Base-by-base conservation (phyloP, 192 early-diverging fungal genomes). In the Allomyces javanicus region DNA sequence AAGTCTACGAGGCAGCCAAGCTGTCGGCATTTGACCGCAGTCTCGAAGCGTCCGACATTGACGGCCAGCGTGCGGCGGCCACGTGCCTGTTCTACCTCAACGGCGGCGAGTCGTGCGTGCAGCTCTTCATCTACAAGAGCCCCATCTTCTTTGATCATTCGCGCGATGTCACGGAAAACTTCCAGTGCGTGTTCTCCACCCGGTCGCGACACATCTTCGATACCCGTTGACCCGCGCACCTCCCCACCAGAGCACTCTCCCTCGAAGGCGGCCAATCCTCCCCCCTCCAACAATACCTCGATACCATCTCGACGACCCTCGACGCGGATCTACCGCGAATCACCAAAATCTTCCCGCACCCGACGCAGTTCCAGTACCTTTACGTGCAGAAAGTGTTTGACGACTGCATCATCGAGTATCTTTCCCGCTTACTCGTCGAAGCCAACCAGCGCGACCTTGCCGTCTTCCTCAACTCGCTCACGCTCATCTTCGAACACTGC, bases 61-160 rank as follows among this genome's bases (percentile, higher is more conserved):
- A 44, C 25, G 33, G 65, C 80, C 77, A 73, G 78, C 66, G 88
- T 85, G 68, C 21, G 17, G 17, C 21, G 12, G 88, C 88, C 4
- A 67, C 66, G 21, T 83, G 84, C 17, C 72, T 81, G 5, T 78
- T 83, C 62, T 73, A 86, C 62, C 77, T 92, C 27, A 87, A 90
- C 75, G 89, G 86, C 43, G 90, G 89, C 4, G 70, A 68, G 33
- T 72, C 79, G 19, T 84, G 82, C 66, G 83, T 89, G 58, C 81
- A 88, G 65, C 78, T 87, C 1, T 92, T 87, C 71, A 84, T 91
- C 62, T 86, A 89, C 25, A 92, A 92, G 68, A 86, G 89, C 69
- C 86, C 85, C 55, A 83, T 92, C 25, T 91, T 92, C 66, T 92
- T 85, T 69, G 90, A 92, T 73, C 79, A 84, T 64, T 85, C 86